A percentile compares a stretch with the other conserved stretches of the same genome.
Conservation (phyloP, 306 rosid species). For the Trifolium pratense region DNA sequence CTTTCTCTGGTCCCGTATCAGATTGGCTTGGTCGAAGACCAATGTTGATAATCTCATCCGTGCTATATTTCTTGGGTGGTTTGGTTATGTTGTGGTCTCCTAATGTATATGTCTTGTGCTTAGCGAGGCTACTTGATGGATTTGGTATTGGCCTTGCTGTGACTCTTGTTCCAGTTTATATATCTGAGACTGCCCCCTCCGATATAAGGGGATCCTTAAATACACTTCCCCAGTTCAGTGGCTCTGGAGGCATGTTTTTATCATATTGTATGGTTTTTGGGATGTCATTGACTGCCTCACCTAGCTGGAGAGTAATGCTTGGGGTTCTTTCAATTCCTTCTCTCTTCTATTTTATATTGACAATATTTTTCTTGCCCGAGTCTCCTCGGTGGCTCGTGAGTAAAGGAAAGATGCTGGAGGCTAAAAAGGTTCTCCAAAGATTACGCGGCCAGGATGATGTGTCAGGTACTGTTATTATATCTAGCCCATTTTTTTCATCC, state of each 20-base stretch:
- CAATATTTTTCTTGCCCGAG: conserved; percentile 81
- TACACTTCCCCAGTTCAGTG: conserved; percentile 85
- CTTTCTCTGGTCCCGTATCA: conserved; percentile 69
- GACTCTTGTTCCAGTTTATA: conserved; percentile 73
- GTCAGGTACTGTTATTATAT: conserved; percentile 58
- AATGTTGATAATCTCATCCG: conserved; percentile 72
- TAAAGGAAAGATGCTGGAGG: conserved; percentile 82
- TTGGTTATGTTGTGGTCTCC: conserved; percentile 86
- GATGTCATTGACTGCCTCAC: conserved; percentile 61
- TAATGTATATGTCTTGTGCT: conserved; percentile 66
- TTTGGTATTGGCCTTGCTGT: conserved; percentile 90
- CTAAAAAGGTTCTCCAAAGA: conserved; percentile 71
- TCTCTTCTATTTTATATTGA: conserved; percentile 56
- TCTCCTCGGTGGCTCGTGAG: conserved; percentile 94
- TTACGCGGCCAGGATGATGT: conserved; percentile 86
- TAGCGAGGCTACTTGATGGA: conserved; percentile 78
- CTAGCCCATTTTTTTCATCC: conserved; percentile 3
- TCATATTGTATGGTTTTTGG: conserved; percentile 77
- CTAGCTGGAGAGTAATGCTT: conserved; percentile 83
- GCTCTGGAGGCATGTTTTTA: conserved; percentile 82
- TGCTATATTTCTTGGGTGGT: conserved; percentile 66
- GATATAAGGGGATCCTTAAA: conserved; percentile 78
- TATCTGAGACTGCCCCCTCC: conserved; percentile 89
- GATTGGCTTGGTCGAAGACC: conserved; percentile 78
- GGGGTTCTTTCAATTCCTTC: conserved; percentile 79